These are phyloP conservation scores for Venturia asperata DNA, from an alignment of 2,329 filamentous ascomycete species.

Conservation along the genomic window DNA sequence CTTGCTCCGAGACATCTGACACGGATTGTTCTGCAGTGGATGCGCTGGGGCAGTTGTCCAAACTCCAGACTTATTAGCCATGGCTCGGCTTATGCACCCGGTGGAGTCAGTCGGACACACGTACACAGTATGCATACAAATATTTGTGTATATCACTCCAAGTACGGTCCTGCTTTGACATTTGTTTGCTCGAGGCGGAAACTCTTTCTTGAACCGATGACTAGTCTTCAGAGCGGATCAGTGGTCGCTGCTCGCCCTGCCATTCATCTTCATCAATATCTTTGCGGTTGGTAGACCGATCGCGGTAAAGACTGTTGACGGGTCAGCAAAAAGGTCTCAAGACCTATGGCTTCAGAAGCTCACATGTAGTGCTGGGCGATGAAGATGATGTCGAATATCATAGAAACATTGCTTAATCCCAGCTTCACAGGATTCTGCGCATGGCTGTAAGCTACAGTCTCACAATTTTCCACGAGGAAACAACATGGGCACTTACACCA, in stretches of 20 bases:
- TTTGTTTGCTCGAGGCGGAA: not conserved
- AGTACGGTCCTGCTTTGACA: not conserved
- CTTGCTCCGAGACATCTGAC: too few species aligned
- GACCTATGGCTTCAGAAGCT: not conserved
- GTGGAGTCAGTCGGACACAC: not conserved
- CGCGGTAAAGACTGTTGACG: slow-evolving; percentile 9
- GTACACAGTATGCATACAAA: not conserved
- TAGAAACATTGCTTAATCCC: slow-evolving; percentile 73
- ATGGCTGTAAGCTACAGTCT: not conserved
- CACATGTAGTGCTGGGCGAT: slow-evolving; percentile 71
- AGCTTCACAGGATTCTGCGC: slow-evolving; percentile 78
- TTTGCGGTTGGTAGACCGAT: not conserved
- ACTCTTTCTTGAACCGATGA: not conserved
- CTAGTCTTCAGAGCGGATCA: slow-evolving; percentile 2
- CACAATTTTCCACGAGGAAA: not conserved
- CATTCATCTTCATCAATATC: slow-evolving; percentile 7
- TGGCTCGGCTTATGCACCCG: not conserved
- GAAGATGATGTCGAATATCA: slow-evolving; percentile 81
- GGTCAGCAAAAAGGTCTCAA: slow-evolving; percentile 1
- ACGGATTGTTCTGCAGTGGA: not conserved
- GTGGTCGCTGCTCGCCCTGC: slow-evolving; percentile 14
- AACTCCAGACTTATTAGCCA: not conserved
- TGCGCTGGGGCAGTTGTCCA: not conserved
- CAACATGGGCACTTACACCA: slow-evolving; percentile 39
- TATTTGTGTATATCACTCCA: not conserved